These are phyloP conservation scores for Jackrogersella multiformis DNA, from an alignment of 495 filamentous ascomycete genomes.

Conservation along the genomic window DNA sequence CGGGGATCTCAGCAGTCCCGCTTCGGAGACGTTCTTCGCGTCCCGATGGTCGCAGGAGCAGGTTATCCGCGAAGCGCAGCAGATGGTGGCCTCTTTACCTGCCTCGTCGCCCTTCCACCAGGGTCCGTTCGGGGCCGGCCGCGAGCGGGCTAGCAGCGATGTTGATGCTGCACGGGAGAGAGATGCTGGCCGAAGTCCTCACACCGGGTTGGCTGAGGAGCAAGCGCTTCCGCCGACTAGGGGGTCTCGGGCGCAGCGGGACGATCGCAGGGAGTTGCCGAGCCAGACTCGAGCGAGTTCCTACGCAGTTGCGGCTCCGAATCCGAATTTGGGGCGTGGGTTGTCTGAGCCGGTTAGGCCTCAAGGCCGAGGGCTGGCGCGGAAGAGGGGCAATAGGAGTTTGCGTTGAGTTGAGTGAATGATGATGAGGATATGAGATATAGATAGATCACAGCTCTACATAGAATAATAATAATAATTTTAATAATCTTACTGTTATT, in stretches of 20 bases:
- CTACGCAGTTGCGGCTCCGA: neutral
- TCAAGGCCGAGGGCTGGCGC: neutral
- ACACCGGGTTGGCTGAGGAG: neutral
- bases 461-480: no score
- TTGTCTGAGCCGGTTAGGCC: neutral
- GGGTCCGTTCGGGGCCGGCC: neutral
- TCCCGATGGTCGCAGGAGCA: constrained; percentile 27
- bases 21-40: constrained; percentile 29
- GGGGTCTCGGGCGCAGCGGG: neutral
- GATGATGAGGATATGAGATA: neutral
- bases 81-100: neutral
- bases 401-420: neutral
- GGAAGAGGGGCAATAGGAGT: neutral
- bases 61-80: neutral
- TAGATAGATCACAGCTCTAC: no score
- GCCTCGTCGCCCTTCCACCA: neutral
- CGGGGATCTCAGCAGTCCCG: neutral
- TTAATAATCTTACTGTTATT: no score
- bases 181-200: neutral
- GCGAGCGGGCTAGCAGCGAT: neutral
- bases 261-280: constrained; percentile 18
- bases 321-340: neutral
- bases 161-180: neutral
- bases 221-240: neutral
- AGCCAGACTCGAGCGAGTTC: constrained; percentile 4